phyloP scores from a whole-genome alignment of 192 early-diverging fungal species.

The Podila verticillata region DNA sequence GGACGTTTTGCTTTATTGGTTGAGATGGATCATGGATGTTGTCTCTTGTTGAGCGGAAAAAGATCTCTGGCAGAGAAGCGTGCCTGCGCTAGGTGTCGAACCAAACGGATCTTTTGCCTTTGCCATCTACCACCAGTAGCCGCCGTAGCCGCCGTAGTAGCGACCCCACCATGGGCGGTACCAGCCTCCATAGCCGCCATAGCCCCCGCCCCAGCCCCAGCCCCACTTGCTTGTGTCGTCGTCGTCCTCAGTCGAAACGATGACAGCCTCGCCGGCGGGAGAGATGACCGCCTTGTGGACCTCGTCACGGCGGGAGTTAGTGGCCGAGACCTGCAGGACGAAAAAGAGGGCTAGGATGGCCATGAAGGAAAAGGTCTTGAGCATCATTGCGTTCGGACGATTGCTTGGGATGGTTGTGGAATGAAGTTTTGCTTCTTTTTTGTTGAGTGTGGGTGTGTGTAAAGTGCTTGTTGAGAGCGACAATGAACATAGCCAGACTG shows the following conservation, averaged over 20 bases:
- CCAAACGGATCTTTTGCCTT: too few relatives aligned
- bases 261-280: neutral
- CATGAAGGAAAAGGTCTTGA: conserved; percentile 4
- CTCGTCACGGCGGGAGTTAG: neutral
- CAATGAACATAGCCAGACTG: neutral
- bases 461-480: neutral
- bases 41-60: too few relatives aligned
- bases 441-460: neutral
- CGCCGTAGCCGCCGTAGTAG: neutral
- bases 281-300: neutral
- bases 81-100: too few relatives aligned
- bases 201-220: conserved; percentile 7
- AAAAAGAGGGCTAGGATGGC: conserved; percentile 5
- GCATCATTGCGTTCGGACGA: neutral
- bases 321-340: neutral
- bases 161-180: neutral
- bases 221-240: conserved; percentile 21
- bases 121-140: neutral
- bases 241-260: neutral
- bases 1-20: too few relatives aligned
- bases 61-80: too few relatives aligned
- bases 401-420: too few relatives aligned
- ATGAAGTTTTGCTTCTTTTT: neutral
- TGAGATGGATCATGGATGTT: too few relatives aligned
- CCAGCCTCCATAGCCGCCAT: neutral